Evolutionary conservation across 2,329 filamentous ascomycete genomes (phyloP), one percentile per base, ranked within the genome.

Genomic region (Fusarium xylarioides): DNA sequence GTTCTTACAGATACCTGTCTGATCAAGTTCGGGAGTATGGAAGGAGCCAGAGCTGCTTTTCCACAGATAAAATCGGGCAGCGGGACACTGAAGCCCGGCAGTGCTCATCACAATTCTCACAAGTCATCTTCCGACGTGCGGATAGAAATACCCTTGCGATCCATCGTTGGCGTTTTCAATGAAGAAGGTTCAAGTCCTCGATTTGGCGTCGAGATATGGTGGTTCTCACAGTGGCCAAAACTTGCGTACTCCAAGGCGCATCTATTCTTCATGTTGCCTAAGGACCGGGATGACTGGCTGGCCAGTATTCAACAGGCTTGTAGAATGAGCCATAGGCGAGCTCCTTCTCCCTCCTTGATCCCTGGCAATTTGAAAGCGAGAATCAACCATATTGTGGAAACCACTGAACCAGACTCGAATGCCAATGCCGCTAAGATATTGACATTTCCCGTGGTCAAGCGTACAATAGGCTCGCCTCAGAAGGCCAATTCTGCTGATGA

Each of bases 161-260:
- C 83, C 42, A 82, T 90, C 30, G 85, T 90, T 42, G 86, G 88
- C 5, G 84, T 84, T 5, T 89, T 88, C 70, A 84, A 83, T 35
- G 85, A 87, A 35, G 87, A 89, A 74, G 84, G 83, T 47, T 83
- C 83, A 3, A 82, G 84, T 52, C 83, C 86, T 18, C 83, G 85
- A 11, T 87, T 86, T 49, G 86, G 86, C 11, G 78, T 90, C 56
- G 88, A 90, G 74, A 81, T 89, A 4, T 90, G 87, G 87, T 90
- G 88, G 88, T 85, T 83, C 64, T 84, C 84, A 19, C 77, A 80
- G 21, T 80, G 83, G 63, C 83, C 84, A 5, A 81, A 82, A 18
- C 79, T 86, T 44, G 80, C 83, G 19, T 89, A 87, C 69, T 81
- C 81, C 65, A 86, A 84, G 65, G 79, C 85, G 6, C 84, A 85